phyloP scores from a whole-genome alignment of 305 asterid species.

The Fraxinus greggii region DNA sequence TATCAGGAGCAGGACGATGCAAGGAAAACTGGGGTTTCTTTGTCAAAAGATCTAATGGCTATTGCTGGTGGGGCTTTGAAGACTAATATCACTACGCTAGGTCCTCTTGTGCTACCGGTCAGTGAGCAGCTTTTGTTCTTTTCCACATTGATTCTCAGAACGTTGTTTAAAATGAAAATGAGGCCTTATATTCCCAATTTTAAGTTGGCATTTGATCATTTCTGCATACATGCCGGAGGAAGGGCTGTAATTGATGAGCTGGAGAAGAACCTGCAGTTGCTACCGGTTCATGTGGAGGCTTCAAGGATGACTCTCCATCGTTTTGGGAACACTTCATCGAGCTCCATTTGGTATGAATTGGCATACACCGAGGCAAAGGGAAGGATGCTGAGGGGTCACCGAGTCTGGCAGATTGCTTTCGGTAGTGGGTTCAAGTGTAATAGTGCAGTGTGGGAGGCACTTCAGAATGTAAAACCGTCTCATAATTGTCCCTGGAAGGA shows the following conservation, averaged over 20 bases:
- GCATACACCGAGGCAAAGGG: neutral
- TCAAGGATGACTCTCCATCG: neutral
- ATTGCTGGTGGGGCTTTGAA: neutral
- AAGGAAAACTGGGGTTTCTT: neutral
- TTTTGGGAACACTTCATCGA: neutral
- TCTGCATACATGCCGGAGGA: neutral
- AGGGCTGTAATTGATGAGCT: neutral
- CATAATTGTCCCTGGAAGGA: neutral
- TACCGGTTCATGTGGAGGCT: neutral
- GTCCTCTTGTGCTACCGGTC: neutral
- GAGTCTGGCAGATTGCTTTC: neutral
- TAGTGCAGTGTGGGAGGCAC: neutral
- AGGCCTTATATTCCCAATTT: neutral
- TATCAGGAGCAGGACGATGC: neutral
- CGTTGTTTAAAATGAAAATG: neutral
- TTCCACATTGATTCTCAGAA: neutral
- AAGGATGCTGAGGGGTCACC: neutral
- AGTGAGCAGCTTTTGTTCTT: neutral
- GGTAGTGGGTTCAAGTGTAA: neutral
- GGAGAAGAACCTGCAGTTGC: neutral
- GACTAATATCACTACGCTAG: neutral
- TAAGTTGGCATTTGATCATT: neutral
- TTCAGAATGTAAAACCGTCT: neutral
- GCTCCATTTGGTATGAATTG: neutral
- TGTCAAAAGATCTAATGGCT: neutral